Base-by-base conservation (phyloP, 495 filamentous ascomycete species). In the Usnea hakonensis region DNA sequence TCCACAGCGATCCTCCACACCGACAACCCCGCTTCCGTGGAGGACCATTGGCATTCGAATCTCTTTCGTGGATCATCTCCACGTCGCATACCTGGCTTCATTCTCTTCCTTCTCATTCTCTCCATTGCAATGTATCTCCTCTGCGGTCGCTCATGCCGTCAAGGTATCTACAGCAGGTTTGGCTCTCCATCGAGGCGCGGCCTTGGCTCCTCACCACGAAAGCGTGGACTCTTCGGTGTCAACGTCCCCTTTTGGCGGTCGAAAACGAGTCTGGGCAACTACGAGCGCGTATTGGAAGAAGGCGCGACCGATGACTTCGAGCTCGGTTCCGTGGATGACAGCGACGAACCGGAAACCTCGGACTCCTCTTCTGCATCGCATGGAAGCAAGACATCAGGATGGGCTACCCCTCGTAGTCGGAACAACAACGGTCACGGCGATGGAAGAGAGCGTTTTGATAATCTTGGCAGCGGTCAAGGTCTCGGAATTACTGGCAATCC, bases 41-140 rank as follows among this genome's bases (percentile, higher is more conserved):
- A 71, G 53, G 76, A 76, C 17, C 79, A 85, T 46, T 92, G 87
- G 87, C 88, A 90, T 64, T 87, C 94, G 68, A 71, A 84, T 0
- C 76, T 95, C 36, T 83, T 87, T 67, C 72, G 84, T 67, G 69
- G 79, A 32, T 77, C 81, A 65, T 81, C 79, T 16, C 77, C 85
- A 11, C 86, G 86, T 38, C 79, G 86, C 4, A 86, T 90, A 62
- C 85, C 88, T 1, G 88, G 87, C 5, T 83, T 95, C 35, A 63
- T 91, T 2, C 79, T 93, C 1, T 88, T 95, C 66, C 53, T 86
- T 23, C 76, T 95, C 54, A 85, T 96, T 59, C 71, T 95, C 52
- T 76, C 86, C 50, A 67, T 95, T 36, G 80, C 74, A 3, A 63
- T 84, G 33, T 85, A 93, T 66, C 76, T 92, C 64, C 77, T 90